Percentiles rank a stretch among this genome's conserved stretches.
These are phyloP conservation scores for Mycena epipterygia DNA, from an alignment of 768 basidiomycete species.

Conservation along the genomic window DNA sequence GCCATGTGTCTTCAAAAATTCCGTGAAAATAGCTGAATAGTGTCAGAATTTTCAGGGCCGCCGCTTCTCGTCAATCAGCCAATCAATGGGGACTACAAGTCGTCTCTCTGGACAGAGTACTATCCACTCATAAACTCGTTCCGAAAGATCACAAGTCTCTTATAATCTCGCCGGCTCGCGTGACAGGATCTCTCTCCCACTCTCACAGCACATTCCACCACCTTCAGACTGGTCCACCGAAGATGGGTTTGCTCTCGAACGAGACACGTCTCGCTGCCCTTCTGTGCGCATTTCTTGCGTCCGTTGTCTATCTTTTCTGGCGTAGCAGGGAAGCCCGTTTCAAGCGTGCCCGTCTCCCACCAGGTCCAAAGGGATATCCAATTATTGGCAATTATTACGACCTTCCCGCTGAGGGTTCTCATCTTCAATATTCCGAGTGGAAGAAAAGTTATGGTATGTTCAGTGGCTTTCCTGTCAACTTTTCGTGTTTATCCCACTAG, in stretches of 20 bases:
- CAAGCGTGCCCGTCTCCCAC: slow-evolving; percentile 10
- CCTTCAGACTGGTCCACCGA: slow-evolving; percentile 3
- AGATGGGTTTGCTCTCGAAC: slow-evolving; percentile 8
- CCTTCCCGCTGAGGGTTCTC: slow-evolving; percentile 4
- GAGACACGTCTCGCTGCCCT: slow-evolving; percentile 5
- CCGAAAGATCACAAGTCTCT: slow-evolving; percentile 2
- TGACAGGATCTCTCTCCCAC: slow-evolving; percentile 7
- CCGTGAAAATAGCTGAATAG: slow-evolving; percentile 3
- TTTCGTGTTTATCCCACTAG: not conserved
- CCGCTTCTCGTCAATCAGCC: slow-evolving; percentile 7
- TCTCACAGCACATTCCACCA: slow-evolving; percentile 8
- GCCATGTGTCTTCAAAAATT: not conserved
- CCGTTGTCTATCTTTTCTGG: slow-evolving; percentile 1
- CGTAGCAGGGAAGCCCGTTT: slow-evolving; percentile 3
- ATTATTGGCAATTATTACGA: slow-evolving; percentile 13
- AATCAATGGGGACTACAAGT: not conserved
- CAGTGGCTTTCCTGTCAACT: slow-evolving; percentile 4
- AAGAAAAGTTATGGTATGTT: slow-evolving; percentile 13
- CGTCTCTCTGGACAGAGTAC: slow-evolving; percentile 1
- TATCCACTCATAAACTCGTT: slow-evolving; percentile 1
- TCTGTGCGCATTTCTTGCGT: slow-evolving; percentile 11
- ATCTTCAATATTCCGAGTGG: slow-evolving; percentile 14
- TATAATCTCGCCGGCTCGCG: slow-evolving; percentile 9
- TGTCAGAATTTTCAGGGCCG: not conserved
- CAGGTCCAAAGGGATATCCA: slow-evolving; percentile 18